phyloP scores from a whole-genome alignment of 2,329 filamentous ascomycete species.

The Fusarium denticulatum region DNA sequence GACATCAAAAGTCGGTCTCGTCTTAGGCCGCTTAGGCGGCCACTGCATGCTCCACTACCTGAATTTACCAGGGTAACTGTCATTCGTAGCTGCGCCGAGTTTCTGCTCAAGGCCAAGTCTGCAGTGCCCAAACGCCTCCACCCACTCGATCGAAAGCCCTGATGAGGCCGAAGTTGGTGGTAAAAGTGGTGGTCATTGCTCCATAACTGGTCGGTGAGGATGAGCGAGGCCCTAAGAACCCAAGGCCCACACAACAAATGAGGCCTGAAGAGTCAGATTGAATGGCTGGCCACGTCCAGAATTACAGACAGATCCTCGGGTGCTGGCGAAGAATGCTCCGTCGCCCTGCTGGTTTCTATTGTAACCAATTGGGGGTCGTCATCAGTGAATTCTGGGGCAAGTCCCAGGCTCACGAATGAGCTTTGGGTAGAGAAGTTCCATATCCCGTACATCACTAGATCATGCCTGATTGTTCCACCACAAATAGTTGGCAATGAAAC shows the following conservation, averaged over 20 bases:
- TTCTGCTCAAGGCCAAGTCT: conserved; percentile 32
- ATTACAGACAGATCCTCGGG: conserved; percentile 27
- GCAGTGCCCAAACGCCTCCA: conserved; percentile 12
- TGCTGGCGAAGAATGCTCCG: conserved; percentile 32
- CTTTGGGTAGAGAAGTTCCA: conserved; percentile 19
- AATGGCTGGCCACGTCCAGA: conserved; percentile 19
- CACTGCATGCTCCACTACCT: conserved; percentile 35
- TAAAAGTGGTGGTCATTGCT: conserved; percentile 34
- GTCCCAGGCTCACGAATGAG: conserved; percentile 22
- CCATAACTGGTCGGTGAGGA: conserved; percentile 27
- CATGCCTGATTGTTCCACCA: conserved; percentile 27
- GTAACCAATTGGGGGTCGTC: conserved; percentile 26
- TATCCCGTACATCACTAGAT: conserved; percentile 15
- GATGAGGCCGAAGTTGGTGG: conserved; percentile 15
- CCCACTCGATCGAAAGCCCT: conserved; percentile 17
- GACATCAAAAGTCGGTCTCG: conserved; percentile 41
- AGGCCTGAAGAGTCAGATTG: conserved; percentile 29
- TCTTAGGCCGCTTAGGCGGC: conserved; percentile 28
- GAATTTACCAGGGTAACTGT: conserved; percentile 22
- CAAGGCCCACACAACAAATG: conserved; percentile 23
- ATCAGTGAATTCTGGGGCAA: conserved; percentile 31
- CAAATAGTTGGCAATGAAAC: conserved; percentile 36
- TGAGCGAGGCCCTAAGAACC: conserved; percentile 24
- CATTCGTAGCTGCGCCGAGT: conserved; percentile 13
- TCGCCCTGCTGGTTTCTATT: conserved; percentile 16